phyloP scores from a whole-genome alignment of 148 eudicot genomes.

The Nyssa sinensis region DNA sequence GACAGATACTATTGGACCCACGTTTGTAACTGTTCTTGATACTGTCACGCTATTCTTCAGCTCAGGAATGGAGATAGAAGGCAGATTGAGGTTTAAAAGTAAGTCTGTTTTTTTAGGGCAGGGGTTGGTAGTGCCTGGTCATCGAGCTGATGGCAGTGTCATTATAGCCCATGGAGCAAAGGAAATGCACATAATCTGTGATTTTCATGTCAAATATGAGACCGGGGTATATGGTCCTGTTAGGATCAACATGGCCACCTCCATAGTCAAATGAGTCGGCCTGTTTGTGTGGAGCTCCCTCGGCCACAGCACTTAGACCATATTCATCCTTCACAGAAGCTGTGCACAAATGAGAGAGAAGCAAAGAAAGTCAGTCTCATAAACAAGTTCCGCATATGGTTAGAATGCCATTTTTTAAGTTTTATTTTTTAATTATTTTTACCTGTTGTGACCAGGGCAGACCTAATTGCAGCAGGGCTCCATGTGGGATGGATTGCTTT shows the following conservation, averaged over 20 bases:
- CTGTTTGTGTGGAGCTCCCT: conserved; percentile 35
- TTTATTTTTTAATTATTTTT: not conserved
- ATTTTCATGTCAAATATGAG: conserved; percentile 37
- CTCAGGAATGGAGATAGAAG: conserved; percentile 43
- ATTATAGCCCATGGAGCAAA: conserved; percentile 43
- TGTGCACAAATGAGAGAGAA: not conserved
- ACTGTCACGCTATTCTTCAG: conserved; percentile 31
- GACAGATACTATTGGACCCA: conserved; percentile 32
- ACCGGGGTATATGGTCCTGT: conserved; percentile 43
- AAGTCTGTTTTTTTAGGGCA: conserved; percentile 15
- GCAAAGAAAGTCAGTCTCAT: not conserved
- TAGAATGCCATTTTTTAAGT: not conserved
- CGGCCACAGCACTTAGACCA: conserved; percentile 23
- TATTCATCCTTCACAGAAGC: conserved; percentile 29
- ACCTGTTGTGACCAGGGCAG: conserved; percentile 59
- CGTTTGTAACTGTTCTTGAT: conserved; percentile 48
- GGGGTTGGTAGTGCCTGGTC: conserved; percentile 1
- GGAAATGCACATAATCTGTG: conserved; percentile 31
- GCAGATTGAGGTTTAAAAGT: conserved; percentile 29
- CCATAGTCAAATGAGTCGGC: conserved; percentile 48
- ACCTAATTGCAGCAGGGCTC: conserved; percentile 59
- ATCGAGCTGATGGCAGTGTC: conserved; percentile 28
- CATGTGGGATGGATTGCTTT: conserved; percentile 51
- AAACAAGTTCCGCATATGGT: not conserved
- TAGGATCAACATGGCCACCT: conserved; percentile 41